Evolutionary conservation across 2,329 filamentous ascomycete species (phyloP).

Genomic region (Microdochium paspali): DNA sequence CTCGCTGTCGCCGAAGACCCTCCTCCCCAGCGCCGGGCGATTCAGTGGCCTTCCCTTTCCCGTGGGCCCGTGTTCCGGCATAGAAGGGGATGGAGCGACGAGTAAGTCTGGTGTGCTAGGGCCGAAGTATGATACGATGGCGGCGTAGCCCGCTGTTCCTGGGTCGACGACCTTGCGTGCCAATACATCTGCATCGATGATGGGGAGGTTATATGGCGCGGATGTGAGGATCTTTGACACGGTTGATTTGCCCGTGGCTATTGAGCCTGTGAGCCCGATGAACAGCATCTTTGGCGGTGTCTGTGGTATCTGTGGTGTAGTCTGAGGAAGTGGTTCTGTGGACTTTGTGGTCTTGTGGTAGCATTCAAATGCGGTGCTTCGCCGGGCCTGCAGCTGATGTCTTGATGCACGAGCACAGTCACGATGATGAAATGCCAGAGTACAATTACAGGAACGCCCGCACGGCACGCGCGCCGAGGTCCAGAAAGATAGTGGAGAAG

Average conservation of each 20-base stretch:
- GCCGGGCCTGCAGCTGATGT: background rate
- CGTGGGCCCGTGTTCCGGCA: conserved; percentile 42
- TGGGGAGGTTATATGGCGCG: conserved; percentile 74
- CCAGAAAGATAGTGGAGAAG: background rate
- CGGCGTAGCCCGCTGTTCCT: conserved; percentile 72
- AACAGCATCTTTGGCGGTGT: conserved; percentile 61
- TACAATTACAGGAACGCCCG: too few species aligned
- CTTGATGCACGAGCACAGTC: background rate
- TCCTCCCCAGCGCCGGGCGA: conserved; percentile 70
- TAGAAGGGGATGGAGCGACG: conserved; percentile 43
- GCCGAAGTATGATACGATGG: conserved; percentile 74
- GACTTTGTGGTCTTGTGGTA: too few species aligned
- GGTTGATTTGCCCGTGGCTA: conserved; percentile 96
- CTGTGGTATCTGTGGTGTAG: too few species aligned
- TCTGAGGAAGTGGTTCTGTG: too few species aligned
- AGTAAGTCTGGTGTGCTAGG: conserved; percentile 81
- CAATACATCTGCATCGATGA: conserved; percentile 89
- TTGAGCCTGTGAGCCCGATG: conserved; percentile 91
- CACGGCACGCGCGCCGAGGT: background rate
- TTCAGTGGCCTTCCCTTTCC: conserved; percentile 70
- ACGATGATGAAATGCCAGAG: background rate
- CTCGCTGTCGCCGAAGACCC: conserved; percentile 75
- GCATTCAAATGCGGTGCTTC: too few species aligned
- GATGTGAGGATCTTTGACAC: conserved; percentile 75
- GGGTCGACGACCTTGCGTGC: conserved; percentile 92